These are phyloP conservation scores for Dissoconium aciculare DNA, from an alignment of 2,329 filamentous ascomycete genomes.

Conservation along the genomic window DNA sequence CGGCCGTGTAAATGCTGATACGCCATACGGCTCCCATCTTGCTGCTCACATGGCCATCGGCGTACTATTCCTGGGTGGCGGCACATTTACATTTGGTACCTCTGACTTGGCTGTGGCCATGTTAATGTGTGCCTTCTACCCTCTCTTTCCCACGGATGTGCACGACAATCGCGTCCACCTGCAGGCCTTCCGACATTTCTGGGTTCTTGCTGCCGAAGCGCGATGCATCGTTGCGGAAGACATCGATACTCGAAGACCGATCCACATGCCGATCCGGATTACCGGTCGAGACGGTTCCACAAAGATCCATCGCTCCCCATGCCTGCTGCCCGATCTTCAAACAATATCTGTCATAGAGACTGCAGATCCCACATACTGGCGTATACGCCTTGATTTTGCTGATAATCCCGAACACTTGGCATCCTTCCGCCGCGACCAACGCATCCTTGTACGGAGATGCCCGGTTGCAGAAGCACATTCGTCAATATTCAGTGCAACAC, in stretches of 20 bases:
- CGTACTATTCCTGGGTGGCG: conserved; percentile 77
- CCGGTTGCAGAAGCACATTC: conserved; percentile 37
- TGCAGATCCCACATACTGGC: conserved; percentile 59
- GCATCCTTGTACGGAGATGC: conserved; percentile 59
- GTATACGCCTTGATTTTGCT: conserved; percentile 60
- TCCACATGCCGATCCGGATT: conserved; percentile 35
- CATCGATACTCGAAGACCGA: conserved; percentile 64
- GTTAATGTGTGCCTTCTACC: conserved; percentile 83
- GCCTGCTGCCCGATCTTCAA: conserved; percentile 48
- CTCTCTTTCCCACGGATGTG: conserved; percentile 73
- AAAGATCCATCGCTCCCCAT: conserved; percentile 36
- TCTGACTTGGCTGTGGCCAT: conserved; percentile 75
- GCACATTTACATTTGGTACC: conserved; percentile 81
- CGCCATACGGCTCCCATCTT: conserved; percentile 84
- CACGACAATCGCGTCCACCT: conserved; percentile 90
- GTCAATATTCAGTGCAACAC: conserved; percentile 50
- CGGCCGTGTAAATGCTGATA: conserved; percentile 68
- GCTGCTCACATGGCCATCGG: conserved; percentile 87
- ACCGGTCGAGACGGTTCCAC: conserved; percentile 12
- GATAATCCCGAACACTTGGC: conserved; percentile 45
- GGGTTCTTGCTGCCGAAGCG: conserved; percentile 83
- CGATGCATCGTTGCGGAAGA: conserved; percentile 82
- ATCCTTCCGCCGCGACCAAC: conserved; percentile 55
- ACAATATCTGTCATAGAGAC: conserved; percentile 49
- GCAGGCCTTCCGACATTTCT: conserved; percentile 92